These are phyloP conservation scores for Phytopythium litorale DNA, from an alignment of 352 stramenopile genomes.

Conservation along the genomic window DNA sequence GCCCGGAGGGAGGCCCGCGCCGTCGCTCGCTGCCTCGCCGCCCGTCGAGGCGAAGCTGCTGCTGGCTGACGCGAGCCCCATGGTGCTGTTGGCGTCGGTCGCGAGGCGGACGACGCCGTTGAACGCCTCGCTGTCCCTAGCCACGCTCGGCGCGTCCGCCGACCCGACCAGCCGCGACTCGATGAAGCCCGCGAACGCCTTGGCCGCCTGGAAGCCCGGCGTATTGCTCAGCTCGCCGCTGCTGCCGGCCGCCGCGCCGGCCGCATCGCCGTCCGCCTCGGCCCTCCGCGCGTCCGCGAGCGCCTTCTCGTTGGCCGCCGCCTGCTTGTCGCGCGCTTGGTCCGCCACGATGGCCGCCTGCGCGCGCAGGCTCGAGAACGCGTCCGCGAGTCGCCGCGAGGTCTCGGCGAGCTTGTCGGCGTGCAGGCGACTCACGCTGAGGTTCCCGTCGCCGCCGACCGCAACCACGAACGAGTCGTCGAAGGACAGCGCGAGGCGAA, in stretches of 20 bases:
- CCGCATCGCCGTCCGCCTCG: constrained; percentile 28
- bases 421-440: constrained; percentile 66
- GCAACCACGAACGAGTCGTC: constrained; percentile 82
- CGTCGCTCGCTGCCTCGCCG: constrained; percentile 6
- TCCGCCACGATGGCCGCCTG: constrained; percentile 48
- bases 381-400: constrained; percentile 29
- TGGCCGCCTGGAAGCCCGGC: constrained; percentile 65
- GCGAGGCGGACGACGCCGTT: constrained; percentile 44
- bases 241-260: neutral
- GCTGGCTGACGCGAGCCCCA: constrained; percentile 20
- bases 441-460: constrained; percentile 65
- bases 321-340: constrained; percentile 57
- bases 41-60: constrained; percentile 6
- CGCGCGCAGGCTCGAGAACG: constrained; percentile 27
- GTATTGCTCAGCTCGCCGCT: constrained; percentile 53
- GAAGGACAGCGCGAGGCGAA: constrained; percentile 60
- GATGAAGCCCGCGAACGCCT: constrained; percentile 70
- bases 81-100: constrained; percentile 29
- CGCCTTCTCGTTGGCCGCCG: constrained; percentile 41
- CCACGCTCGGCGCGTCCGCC: constrained; percentile 8
- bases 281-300: constrained; percentile 41
- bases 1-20: constrained; percentile 14
- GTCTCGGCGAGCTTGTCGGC: constrained; percentile 49
- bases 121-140: constrained; percentile 48
- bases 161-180: constrained; percentile 29